These are phyloP conservation scores for Aspergillus neoniger DNA, from an alignment of 2,329 filamentous ascomycete genomes.

Conservation along the genomic window DNA sequence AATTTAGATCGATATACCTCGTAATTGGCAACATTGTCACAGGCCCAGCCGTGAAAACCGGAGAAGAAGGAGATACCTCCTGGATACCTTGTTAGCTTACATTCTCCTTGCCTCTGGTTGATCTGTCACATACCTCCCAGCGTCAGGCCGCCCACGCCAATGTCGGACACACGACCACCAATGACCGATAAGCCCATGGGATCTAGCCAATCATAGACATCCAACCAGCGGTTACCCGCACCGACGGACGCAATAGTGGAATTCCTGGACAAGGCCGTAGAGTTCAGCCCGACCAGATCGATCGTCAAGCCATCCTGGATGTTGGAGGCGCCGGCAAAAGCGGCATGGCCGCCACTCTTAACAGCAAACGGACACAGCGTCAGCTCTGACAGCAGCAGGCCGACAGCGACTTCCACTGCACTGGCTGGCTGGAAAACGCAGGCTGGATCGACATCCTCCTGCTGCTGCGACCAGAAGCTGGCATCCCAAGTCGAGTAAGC, in stretches of 20 bases:
- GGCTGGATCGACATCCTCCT: constrained; percentile 34
- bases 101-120: constrained; percentile 18
- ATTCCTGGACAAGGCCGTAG: constrained; percentile 31
- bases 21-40: constrained; percentile 16
- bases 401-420: constrained; percentile 34
- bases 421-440: constrained; percentile 37
- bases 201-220: constrained; percentile 37
- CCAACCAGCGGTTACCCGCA: constrained; percentile 38
- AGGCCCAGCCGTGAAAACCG: constrained; percentile 13
- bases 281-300: constrained; percentile 34
- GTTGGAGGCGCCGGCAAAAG: constrained; percentile 57
- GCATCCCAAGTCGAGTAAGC: constrained; percentile 24
- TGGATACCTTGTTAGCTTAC: not conserved
- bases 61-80: constrained; percentile 14
- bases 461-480: constrained; percentile 42
- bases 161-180: constrained; percentile 33
- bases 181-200: constrained; percentile 34
- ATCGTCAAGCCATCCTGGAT: constrained; percentile 46
- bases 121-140: constrained; percentile 37
- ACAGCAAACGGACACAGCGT: constrained; percentile 52
- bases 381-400: constrained; percentile 33
- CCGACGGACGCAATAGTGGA: constrained; percentile 32
- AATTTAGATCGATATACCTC: constrained; percentile 3
- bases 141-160: constrained; percentile 27
- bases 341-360: constrained; percentile 60